Evolutionary conservation across 495 filamentous ascomycete species (phyloP).

Genomic region (Penicillium antarcticum): DNA sequence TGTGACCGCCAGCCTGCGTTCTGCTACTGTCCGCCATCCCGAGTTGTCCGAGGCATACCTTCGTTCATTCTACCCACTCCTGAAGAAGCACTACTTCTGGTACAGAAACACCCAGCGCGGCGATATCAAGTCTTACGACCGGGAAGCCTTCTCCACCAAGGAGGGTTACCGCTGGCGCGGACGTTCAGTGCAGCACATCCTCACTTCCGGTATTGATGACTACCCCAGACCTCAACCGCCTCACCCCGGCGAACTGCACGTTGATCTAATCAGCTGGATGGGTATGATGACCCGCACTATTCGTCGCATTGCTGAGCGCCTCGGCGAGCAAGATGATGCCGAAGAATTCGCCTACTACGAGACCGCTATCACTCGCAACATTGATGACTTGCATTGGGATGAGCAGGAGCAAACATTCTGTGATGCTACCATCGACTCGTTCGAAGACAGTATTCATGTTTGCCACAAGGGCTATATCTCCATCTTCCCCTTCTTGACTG

Average conservation of each 20-base stretch:
- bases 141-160: constrained; percentile 77
- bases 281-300: constrained; percentile 87
- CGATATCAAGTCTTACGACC: constrained; percentile 87
- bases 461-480: constrained; percentile 97
- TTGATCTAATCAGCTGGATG: constrained; percentile 94
- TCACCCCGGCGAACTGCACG: constrained; percentile 96
- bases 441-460: constrained; percentile 82
- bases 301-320: constrained; percentile 67
- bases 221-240: constrained; percentile 93
- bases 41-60: constrained; percentile 72
- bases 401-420: constrained; percentile 78
- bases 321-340: constrained; percentile 72
- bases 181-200: constrained; percentile 77
- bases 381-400: constrained; percentile 92
- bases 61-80: constrained; percentile 80
- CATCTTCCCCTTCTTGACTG: constrained; percentile 87
- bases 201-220: constrained; percentile 93
- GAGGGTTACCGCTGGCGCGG: constrained; percentile 97
- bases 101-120: constrained; percentile 89
- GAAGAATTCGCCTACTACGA: constrained; percentile 68
- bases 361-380: constrained; percentile 77
- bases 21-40: constrained; percentile 61
- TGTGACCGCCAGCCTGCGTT: constrained; percentile 38
- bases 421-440: constrained; percentile 93
- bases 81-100: constrained; percentile 90